These are phyloP conservation scores for Lichtheimia hyalospora DNA, from an alignment of 371 early-diverging fungal species.

Conservation along the genomic window DNA sequence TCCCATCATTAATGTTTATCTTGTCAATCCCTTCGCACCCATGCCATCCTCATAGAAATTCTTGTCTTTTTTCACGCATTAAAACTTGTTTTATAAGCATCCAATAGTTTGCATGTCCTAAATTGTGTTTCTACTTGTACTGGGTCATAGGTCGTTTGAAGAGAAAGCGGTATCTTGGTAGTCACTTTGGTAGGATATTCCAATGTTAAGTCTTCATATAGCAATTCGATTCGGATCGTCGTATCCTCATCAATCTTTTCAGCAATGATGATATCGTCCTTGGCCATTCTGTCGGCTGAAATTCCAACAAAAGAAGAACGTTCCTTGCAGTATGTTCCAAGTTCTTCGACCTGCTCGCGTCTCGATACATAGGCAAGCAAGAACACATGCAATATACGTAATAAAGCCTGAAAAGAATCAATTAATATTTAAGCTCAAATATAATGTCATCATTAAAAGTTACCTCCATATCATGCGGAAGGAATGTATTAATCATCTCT, in stretches of 20 bases:
- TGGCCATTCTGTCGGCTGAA: not conserved
- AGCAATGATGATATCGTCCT: not conserved
- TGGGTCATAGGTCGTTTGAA: no score
- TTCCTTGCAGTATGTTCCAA: not conserved
- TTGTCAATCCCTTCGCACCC: conserved; percentile 34
- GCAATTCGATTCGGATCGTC: not conserved
- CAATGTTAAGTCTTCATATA: not conserved
- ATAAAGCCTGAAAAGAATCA: conserved; percentile 22
- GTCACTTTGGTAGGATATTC: conserved; percentile 5
- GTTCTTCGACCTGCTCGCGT: conserved; percentile 31
- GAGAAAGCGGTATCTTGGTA: not conserved
- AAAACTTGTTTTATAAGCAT: conserved; percentile 5
- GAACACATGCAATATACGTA: conserved; percentile 36
- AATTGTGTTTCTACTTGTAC: not conserved
- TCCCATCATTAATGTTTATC: conserved; percentile 37
- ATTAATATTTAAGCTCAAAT: not conserved
- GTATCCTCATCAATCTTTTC: not conserved
- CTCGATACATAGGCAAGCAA: conserved; percentile 38
- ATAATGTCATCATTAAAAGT: not conserved
- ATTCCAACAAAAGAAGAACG: not conserved
- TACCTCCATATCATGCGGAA: conserved; percentile 31
- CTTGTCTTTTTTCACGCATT: not conserved
- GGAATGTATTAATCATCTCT: conserved; percentile 15
- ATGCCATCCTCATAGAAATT: not conserved
- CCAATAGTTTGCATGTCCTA: not conserved